Conservation (phyloP, 768 basidiomycete species). For the Russula sp. region DNA sequence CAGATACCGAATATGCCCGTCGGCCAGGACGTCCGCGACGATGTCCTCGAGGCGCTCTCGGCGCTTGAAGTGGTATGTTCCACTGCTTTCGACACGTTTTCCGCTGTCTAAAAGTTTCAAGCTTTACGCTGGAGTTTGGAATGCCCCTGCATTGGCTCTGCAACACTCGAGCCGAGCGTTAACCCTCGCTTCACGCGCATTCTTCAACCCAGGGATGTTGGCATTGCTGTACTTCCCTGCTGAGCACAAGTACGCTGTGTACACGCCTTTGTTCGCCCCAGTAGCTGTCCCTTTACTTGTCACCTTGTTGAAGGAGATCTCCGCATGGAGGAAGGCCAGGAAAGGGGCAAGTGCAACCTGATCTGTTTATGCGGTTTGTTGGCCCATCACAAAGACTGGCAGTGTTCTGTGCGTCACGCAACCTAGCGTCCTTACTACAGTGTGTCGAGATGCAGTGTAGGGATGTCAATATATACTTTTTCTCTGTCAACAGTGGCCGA, state of each 20-base stretch:
- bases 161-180: conserved; percentile 55
- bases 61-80: conserved; percentile 63
- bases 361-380: not conserved
- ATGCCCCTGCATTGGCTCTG: conserved; percentile 42
- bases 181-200: conserved; percentile 70
- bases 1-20: conserved; percentile 94
- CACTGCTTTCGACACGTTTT: not conserved
- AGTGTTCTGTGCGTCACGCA: not conserved
- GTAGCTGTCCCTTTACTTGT: conserved; percentile 77
- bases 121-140: conserved; percentile 34
- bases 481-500: not conserved
- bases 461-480: not conserved
- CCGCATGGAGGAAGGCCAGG: conserved; percentile 44
- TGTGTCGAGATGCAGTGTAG: not conserved
- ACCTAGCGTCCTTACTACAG: not conserved
- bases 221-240: conserved; percentile 95
- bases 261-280: conserved; percentile 91
- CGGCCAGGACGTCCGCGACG: conserved; percentile 61
- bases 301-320: conserved; percentile 64
- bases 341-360: not conserved
- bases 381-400: not conserved
- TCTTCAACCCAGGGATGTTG: conserved; percentile 96
- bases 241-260: conserved; percentile 96
- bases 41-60: conserved; percentile 61
- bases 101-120: conserved; percentile 21